A percentile compares a stretch with the other conserved stretches of the same genome.
Evolutionary conservation across 345 rosid species (phyloP).

Genomic region (Rubroshorea leprosula): DNA sequence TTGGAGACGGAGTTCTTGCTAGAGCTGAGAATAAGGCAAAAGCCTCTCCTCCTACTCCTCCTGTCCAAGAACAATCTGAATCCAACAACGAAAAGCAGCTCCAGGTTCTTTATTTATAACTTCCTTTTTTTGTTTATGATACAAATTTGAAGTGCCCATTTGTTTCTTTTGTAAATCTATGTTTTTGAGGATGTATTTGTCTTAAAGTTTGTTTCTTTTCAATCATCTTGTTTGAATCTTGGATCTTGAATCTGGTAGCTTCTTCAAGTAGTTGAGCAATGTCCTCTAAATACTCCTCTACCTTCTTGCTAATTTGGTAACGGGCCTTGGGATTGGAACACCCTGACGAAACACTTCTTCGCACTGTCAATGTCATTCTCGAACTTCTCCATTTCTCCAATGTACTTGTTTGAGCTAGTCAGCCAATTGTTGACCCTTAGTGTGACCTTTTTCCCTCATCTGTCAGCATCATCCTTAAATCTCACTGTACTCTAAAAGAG

Average conservation of each 20-base stretch:
- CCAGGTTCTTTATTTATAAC: conserved; percentile 38
- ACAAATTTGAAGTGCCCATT: conserved; percentile 14
- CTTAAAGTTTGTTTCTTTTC: conserved; percentile 1
- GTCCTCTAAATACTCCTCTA: no score
- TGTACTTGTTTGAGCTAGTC: no score
- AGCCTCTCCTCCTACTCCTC: conserved; percentile 36
- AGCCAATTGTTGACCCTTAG: neutral
- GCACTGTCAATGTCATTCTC: neutral
- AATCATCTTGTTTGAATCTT: neutral
- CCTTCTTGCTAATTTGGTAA: neutral
- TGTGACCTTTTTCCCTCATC: neutral
- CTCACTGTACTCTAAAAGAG: no score
- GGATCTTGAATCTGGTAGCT: no score
- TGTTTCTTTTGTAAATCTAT: conserved; percentile 12
- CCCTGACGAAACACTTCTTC: neutral
- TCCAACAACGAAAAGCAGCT: conserved; percentile 36
- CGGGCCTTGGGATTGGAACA: no score
- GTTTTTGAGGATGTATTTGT: conserved; percentile 6
- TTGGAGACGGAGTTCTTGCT: conserved; percentile 38
- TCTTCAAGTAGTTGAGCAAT: no score
- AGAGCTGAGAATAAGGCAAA: conserved; percentile 76
- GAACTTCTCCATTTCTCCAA: neutral
- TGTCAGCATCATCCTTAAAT: neutral
- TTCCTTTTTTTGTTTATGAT: neutral
- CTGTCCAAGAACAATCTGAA: conserved; percentile 25